Base-by-base conservation (phyloP, 192 early-diverging fungal species). In the Coemansia sp. region DNA sequence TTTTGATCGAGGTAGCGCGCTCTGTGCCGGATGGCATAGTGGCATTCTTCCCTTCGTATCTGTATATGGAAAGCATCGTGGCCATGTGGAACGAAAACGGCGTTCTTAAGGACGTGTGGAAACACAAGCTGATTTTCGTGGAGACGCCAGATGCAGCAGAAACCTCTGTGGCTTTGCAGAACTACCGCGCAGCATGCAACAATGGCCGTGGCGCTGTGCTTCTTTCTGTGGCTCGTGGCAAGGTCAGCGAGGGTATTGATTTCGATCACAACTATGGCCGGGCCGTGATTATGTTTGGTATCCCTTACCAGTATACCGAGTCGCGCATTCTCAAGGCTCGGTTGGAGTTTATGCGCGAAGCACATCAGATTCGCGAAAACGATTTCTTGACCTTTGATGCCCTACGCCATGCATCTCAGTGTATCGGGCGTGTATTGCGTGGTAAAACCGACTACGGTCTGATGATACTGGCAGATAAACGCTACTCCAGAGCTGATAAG, bases 241-340 rank as follows among this genome's bases (percentile, higher is more conserved):
- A 99, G 75, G 96, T 99, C 18, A 97, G 95, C 22, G 98, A 98
- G 82, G 98, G 98, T 40, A 97, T 99, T 68, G 98, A 99, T 88
- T 99, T 99, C 71, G 98, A 99, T 77, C 96, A 99, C 78, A 92
- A 99, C 71, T 99, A 98, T 77, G 98, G 98, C 22, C 90, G 98
- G 17, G 96, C 98, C 30, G 98, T 99, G 61, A 88, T 99, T 63
- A 90, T 99, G 87, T 99, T 99, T 88, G 98, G 98, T 14, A 96
- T 99, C 56, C 98, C 98, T 5, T 99, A 98, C 75, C 98, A 99
- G 85, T 99, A 99, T 77, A 99, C 96, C 0, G 96, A 97, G 74
- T 91, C 89, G 55, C 76, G 96, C 22, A 96, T 97, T 48, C 73
- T 99, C 52, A 97, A 96, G 86, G 96, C 96, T 1, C 87, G 95